Conservation (phyloP, 257 asterid genomes). For the Solanum gracilifrons region DNA sequence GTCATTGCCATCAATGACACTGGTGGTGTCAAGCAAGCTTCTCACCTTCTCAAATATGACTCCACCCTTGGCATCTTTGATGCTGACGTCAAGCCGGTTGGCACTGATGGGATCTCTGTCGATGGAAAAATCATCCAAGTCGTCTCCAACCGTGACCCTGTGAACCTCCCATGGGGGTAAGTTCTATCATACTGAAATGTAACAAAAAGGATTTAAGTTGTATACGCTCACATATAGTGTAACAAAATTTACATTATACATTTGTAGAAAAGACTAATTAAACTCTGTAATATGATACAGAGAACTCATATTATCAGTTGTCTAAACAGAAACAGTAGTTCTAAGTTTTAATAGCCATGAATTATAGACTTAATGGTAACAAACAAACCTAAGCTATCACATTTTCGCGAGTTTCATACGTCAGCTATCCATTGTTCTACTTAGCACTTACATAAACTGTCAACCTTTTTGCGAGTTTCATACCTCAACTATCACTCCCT, state of each 20-base stretch:
- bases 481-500: background rate
- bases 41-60: constrained; percentile 95
- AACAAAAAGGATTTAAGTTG: background rate
- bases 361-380: background rate
- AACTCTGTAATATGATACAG: background rate
- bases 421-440: background rate
- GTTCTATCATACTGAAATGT: background rate
- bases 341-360: background rate
- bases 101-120: constrained; percentile 57
- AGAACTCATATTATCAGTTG: background rate
- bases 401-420: background rate
- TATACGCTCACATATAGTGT: background rate
- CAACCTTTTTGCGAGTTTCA: background rate
- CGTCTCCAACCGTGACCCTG: constrained; percentile 57
- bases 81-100: constrained; percentile 76
- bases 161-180: constrained; percentile 56
- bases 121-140: constrained; percentile 62
- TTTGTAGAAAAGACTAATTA: background rate
- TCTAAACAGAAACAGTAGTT: background rate
- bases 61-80: constrained; percentile 92
- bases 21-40: constrained; percentile 95
- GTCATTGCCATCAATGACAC: constrained; percentile 82
- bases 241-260: background rate
- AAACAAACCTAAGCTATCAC: background rate
- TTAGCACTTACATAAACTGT: background rate